phyloP scores from a whole-genome alignment of 139 green algal genomes.

The Coccomyxa sp. region DNA sequence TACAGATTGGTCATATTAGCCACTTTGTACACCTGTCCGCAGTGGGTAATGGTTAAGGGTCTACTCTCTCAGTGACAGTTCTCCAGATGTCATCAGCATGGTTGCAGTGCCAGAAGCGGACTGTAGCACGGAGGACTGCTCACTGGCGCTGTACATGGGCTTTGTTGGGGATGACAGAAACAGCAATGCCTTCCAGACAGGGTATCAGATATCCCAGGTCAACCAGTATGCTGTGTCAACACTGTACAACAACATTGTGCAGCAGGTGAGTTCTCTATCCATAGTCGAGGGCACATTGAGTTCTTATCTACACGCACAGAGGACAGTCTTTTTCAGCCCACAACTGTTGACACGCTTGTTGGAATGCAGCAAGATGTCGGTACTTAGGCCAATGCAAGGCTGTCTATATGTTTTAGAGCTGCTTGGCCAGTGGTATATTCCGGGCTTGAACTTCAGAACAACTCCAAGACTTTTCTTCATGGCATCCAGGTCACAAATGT shows the following conservation, averaged over 20 bases:
- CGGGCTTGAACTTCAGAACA: neutral
- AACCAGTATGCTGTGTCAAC: neutral
- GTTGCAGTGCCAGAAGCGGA: neutral
- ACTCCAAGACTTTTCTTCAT: neutral
- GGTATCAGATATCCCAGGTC: neutral
- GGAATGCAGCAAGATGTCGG: neutral
- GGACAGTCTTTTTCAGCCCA: neutral
- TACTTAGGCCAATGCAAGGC: neutral
- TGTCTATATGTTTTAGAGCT: neutral
- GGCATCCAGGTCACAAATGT: neutral
- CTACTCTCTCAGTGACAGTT: neutral
- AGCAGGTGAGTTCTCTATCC: neutral
- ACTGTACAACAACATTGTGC: neutral
- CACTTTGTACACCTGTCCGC: too few species aligned
- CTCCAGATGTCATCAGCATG: too few species aligned
- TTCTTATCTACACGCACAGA: neutral
- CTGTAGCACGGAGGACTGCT: neutral
- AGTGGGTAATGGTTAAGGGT: too few species aligned
- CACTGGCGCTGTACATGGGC: neutral
- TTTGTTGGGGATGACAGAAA: neutral
- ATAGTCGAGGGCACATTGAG: neutral
- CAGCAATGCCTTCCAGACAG: neutral
- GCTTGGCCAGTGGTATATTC: neutral
- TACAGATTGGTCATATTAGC: neutral
- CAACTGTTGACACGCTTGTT: neutral